phyloP scores from a whole-genome alignment of 306 rosid genomes.

The Crataegus laevigata region DNA sequence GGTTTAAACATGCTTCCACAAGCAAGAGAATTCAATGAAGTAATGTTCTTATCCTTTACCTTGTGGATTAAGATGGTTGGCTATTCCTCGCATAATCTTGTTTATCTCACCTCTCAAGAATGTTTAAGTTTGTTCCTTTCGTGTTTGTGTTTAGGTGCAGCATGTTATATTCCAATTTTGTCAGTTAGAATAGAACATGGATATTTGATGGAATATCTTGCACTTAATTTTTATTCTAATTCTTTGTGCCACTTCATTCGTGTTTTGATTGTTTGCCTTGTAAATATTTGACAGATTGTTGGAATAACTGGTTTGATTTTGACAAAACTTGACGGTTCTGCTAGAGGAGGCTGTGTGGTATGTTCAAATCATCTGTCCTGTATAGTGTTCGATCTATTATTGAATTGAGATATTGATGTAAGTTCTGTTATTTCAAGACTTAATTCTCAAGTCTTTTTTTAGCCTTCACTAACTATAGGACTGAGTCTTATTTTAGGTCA shows the following conservation, averaged over 20 bases:
- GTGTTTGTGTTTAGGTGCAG: background rate
- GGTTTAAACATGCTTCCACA: slow-evolving; percentile 99
- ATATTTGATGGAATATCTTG: background rate
- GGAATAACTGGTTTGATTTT: slow-evolving; percentile 85
- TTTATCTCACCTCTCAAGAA: background rate
- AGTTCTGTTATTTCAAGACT: background rate
- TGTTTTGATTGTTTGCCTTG: background rate
- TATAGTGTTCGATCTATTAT: background rate
- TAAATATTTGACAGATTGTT: slow-evolving; percentile 51
- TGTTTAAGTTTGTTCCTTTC: background rate
- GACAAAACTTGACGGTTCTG: slow-evolving; percentile 94
- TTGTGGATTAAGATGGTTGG: background rate
- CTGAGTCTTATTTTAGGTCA: slow-evolving; percentile 45
- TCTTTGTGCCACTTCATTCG: background rate
- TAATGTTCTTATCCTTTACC: slow-evolving; percentile 23
- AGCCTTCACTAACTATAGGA: background rate
- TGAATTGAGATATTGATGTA: background rate
- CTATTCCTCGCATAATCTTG: background rate
- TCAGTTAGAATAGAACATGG: background rate
- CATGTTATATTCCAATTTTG: background rate
- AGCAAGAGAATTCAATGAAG: slow-evolving; percentile 93
- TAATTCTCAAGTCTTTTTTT: background rate
- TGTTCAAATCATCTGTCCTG: background rate
- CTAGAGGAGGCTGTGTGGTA: slow-evolving; percentile 99
- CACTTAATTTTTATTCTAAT: background rate